Evolutionary conservation across 75 land plant genomes (phyloP), one percentile per base, ranked within the genome.

Genomic region (Pinus tabuliformis): DNA sequence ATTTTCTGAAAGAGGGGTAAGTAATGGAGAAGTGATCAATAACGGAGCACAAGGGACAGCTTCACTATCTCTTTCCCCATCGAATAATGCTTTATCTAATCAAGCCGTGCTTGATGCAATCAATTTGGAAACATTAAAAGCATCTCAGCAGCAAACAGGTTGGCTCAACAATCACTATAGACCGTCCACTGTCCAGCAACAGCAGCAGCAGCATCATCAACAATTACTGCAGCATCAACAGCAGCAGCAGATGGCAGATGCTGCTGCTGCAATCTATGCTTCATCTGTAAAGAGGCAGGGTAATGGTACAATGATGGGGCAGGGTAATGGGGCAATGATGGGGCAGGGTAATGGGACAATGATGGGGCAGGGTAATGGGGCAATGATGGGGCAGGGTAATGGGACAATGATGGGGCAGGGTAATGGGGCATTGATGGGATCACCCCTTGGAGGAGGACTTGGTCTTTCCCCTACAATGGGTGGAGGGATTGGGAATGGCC

Each of bases 91-190:
- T 76, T 63, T 84, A 81, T 28, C 76, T 80, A 5, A 37, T 84
- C n/a, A 85, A 74, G 56, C 79, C 78, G 42, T 73, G 75, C 8
- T 61, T 85, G 66, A 61, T 60, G 24, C 49, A 36, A 61, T 61
- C 75, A 88, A 77, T 73, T 72, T 80, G 11, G 82, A 88, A 33
- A 87, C 87, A 33, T 73, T 82, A 16, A 77, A 79, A 78, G 15
- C 82, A 56, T 21, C 72, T 26, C 76, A 66, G 65, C 82, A 74
- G 24, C 54, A 60, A 6, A 63, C 54, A 45, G 57, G 45, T 22
- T 76, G 76, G 70, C 80, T 75, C 71, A 62, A 62, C 22, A 75
- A 61, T 75, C 68, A 36, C 20, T 62, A 75, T 7, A 75, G 66
- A 36, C 24, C 37, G 0, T 16, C 66, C 22, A 36, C 39, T 20